Evolutionary conservation across 148 eudicot species (phyloP).

Genomic region (Arctostaphylos glauca): DNA sequence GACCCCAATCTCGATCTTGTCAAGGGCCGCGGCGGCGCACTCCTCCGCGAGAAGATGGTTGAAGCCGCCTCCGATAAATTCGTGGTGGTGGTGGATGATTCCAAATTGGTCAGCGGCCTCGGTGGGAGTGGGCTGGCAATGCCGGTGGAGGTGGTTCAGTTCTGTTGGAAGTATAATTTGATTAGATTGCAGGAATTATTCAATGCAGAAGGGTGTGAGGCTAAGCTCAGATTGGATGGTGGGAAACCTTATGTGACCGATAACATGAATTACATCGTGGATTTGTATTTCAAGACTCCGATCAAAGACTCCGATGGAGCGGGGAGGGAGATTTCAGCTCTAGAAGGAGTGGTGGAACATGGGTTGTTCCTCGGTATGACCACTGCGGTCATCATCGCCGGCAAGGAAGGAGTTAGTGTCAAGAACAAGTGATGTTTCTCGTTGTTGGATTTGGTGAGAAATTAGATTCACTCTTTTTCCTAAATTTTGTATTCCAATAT

Average conservation of each 20-base stretch:
- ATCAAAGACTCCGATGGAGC: constrained; percentile 71
- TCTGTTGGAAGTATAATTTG: constrained; percentile 92
- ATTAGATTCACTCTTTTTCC: neutral
- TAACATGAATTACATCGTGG: constrained; percentile 83
- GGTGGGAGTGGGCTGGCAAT: constrained; percentile 94
- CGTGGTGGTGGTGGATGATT: constrained; percentile 81
- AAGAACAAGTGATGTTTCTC: constrained; percentile 56
- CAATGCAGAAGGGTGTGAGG: constrained; percentile 63
- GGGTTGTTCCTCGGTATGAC: constrained; percentile 88
- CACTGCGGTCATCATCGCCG: constrained; percentile 82
- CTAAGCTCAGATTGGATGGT: constrained; percentile 75
- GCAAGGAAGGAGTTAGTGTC: constrained; percentile 69
- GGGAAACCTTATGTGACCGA: constrained; percentile 91
- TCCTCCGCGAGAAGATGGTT: constrained; percentile 88
- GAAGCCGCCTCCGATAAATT: constrained; percentile 87
- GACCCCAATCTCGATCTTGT: constrained; percentile 85
- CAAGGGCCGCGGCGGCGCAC: constrained; percentile 92
- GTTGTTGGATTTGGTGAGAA: constrained; percentile 16
- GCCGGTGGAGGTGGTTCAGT: constrained; percentile 95
- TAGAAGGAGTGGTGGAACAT: constrained; percentile 96
- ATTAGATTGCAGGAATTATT: constrained; percentile 64
- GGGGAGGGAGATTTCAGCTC: constrained; percentile 63
- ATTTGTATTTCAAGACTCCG: constrained; percentile 84
- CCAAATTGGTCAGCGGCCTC: constrained; percentile 65
- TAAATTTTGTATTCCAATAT: neutral